phyloP scores from a whole-genome alignment of 305 asterid species.

The Fraxinus paxiana region DNA sequence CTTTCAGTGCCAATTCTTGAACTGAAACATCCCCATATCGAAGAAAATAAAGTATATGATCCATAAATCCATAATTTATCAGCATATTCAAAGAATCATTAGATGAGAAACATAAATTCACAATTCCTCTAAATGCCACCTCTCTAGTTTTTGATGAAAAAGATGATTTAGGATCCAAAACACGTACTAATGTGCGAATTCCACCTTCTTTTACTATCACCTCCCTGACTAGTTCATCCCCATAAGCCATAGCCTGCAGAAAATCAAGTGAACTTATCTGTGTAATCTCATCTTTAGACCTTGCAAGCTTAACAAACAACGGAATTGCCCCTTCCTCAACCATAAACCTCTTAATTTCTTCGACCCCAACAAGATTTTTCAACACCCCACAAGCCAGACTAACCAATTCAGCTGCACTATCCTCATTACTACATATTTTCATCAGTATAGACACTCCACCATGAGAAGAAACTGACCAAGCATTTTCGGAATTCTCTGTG shows the following conservation, averaged over 20 bases:
- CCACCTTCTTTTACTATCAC: slow-evolving; percentile 64
- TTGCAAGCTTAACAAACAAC: slow-evolving; percentile 42
- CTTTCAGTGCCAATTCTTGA: slow-evolving; percentile 72
- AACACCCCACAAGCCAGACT: slow-evolving; percentile 62
- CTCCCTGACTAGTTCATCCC: slow-evolving; percentile 52
- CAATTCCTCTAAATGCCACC: slow-evolving; percentile 60
- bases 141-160: slow-evolving; percentile 64
- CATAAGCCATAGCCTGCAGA: slow-evolving; percentile 61
- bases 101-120: slow-evolving; percentile 49
- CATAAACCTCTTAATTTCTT: slow-evolving; percentile 79
- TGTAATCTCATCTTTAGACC: slow-evolving; percentile 47
- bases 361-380: slow-evolving; percentile 74
- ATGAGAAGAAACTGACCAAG: slow-evolving; percentile 87
- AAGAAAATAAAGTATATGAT: slow-evolving; percentile 60
- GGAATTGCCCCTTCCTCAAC: slow-evolving; percentile 73
- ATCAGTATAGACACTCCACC: slow-evolving; percentile 80
- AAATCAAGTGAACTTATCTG: slow-evolving; percentile 64
- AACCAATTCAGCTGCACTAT: slow-evolving; percentile 39
- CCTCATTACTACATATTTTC: slow-evolving; percentile 48
- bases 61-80: slow-evolving; percentile 49
- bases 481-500: slow-evolving; percentile 83
- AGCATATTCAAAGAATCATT: slow-evolving; percentile 34
- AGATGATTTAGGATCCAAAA: slow-evolving; percentile 57
- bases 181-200: slow-evolving; percentile 46
- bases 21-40: slow-evolving; percentile 54